Evolutionary conservation across 139 green algal species (phyloP).

Genomic region (Pseudopediastrum boryanum): DNA sequence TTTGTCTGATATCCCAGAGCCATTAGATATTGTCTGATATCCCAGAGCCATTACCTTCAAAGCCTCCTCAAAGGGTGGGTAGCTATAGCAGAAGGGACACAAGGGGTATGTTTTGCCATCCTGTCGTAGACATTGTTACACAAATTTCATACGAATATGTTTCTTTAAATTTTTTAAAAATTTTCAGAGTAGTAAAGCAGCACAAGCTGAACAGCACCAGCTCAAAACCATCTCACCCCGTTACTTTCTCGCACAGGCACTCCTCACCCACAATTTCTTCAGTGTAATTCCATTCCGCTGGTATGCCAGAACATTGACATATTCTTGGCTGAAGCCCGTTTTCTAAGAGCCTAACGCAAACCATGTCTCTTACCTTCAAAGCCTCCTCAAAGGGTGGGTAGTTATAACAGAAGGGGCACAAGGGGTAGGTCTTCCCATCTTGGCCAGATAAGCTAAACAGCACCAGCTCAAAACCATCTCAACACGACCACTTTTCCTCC

Average conservation of each 20-base stretch:
- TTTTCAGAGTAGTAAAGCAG: slow-evolving; percentile 38
- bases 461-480: slow-evolving; percentile 89
- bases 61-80: slow-evolving; percentile 82
- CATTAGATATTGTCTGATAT: not conserved
- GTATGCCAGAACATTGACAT: no score
- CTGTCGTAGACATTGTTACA: not conserved
- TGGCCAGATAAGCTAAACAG: slow-evolving; percentile 72
- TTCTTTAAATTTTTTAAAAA: not conserved
- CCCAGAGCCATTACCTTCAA: slow-evolving; percentile 44
- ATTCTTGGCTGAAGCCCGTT: no score
- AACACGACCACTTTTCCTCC: no score
- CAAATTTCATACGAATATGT: not conserved
- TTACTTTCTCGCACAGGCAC: no score
- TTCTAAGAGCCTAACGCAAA: no score
- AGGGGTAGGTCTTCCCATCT: slow-evolving; percentile 82
- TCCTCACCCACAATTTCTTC: no score
- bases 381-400: slow-evolving; percentile 83
- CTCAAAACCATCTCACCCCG: slow-evolving; percentile 91
- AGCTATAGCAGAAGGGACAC: slow-evolving; percentile 91
- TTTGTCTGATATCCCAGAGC: not conserved
- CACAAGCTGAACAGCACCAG: slow-evolving; percentile 86
- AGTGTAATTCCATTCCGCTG: no score
- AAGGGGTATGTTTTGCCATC: slow-evolving; percentile 86
- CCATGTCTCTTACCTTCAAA: slow-evolving; percentile 45
- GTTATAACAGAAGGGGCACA: slow-evolving; percentile 93